Base-by-base conservation (phyloP, 805 yeast genomes). In the Suhomyces prunicola region DNA sequence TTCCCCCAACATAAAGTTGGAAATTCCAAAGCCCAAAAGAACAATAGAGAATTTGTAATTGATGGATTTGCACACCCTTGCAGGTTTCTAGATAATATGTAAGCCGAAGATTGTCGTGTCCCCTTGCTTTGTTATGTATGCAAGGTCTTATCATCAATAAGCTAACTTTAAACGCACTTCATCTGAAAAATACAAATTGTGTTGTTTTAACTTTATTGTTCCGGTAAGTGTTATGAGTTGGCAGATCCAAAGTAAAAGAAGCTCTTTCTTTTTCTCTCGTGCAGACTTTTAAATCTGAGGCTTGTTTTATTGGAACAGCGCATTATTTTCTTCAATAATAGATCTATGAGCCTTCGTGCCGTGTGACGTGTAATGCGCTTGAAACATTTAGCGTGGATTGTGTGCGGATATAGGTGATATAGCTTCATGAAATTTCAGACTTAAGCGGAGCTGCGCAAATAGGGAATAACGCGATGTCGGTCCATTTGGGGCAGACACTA, bases 371-470 rank as follows among this genome's bases (percentile, higher is more conserved):
- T 39, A 39, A 39, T 17, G 42, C 42, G 17, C 42, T 39, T 39
- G 42, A 42, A 24, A 24, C 15, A 23, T 17, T 42, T 3, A 22
- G 46, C n/a, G 46, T 13, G 17, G n/a, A 42, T 42, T 42, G 46
- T 42, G 46, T n/a, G 46, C 46, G 46, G 46, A 42, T 42, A 42
- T 42, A 42, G 27, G 46, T 42, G 24, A 17, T 39, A 39, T 24
- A 39, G 24, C 42, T 19, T 39, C 12, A 39, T 17, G 41, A 39
- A 39, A 39, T 39, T 39, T 39, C 42, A 24, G 42, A 4, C 19
- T 39, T 39, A 9, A 39, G 42, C 6, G 22, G 42, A 19, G 42
- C 42, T 19, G 42, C 24, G 23, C 23, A 19, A 19, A 13, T 17
- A 15, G 24, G 42, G 24, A 39, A 39, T 6, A 12, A 10, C 17